Conservation (phyloP, 345 rosid genomes). For the Aquilaria malaccensis region DNA sequence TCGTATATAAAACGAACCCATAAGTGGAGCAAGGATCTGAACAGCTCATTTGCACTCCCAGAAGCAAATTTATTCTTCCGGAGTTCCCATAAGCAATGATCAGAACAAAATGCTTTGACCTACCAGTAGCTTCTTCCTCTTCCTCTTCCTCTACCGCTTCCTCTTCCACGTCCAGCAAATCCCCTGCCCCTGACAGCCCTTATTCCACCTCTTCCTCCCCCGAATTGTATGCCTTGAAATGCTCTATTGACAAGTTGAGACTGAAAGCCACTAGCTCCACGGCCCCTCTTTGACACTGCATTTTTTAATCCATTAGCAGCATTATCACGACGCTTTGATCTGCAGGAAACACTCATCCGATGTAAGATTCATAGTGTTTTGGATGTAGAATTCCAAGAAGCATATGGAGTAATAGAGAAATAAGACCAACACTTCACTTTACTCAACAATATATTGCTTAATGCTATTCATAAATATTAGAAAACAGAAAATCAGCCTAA, state of each 20-base stretch:
- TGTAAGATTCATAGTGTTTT: too few species aligned
- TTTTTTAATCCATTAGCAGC: slow-evolving; percentile 50
- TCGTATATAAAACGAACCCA: too few species aligned
- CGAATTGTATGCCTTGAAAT: slow-evolving; percentile 74
- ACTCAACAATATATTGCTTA: too few species aligned
- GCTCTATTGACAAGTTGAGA: slow-evolving; percentile 88
- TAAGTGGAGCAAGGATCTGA: too few species aligned
- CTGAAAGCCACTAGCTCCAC: slow-evolving; percentile 60
- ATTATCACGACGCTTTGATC: slow-evolving; percentile 69
- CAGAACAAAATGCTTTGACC: background rate
- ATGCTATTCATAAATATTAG: too few species aligned
- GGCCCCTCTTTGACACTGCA: slow-evolving; percentile 55
- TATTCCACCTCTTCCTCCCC: slow-evolving; percentile 66
- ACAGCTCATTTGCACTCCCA: too few species aligned
- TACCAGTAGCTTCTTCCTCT: slow-evolving; percentile 28
- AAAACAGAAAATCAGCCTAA: too few species aligned
- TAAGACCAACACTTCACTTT: too few species aligned
- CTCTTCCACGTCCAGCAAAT: slow-evolving; percentile 53
- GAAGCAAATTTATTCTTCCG: too few species aligned
- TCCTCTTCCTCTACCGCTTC: slow-evolving; percentile 19
- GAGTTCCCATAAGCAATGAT: too few species aligned
- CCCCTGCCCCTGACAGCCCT: slow-evolving; percentile 46
- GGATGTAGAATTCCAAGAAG: too few species aligned
- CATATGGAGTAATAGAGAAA: too few species aligned
- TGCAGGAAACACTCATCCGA: slow-evolving; percentile 15